A percentile compares a stretch with the other conserved stretches of the same genome.
These are phyloP conservation scores for Plectosphaerella plurivora DNA, from an alignment of 2,329 filamentous ascomycete genomes.

Conservation along the genomic window DNA sequence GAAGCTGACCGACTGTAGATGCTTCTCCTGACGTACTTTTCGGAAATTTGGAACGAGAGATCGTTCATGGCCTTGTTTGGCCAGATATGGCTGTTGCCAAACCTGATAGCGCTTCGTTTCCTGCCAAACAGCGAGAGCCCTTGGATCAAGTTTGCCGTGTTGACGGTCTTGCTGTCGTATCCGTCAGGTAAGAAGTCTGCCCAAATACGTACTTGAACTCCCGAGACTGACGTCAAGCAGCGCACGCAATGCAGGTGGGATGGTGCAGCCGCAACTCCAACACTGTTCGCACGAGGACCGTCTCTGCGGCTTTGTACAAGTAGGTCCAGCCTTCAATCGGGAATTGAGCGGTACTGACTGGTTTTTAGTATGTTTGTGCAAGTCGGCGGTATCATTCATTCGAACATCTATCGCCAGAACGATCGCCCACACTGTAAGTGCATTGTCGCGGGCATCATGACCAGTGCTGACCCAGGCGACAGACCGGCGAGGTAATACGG, in stretches of 20 bases:
- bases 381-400: conserved; percentile 34
- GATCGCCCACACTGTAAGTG: conserved; percentile 38
- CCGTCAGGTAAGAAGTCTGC: conserved; percentile 18
- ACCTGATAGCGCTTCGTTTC: conserved; percentile 39
- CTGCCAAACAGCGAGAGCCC: conserved; percentile 24
- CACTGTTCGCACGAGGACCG: conserved; percentile 55
- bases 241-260: conserved; percentile 51
- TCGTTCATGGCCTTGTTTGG: conserved; percentile 34
- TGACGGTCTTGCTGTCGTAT: conserved; percentile 34
- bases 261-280: conserved; percentile 59
- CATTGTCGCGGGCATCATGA: no score
- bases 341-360: neutral
- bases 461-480: neutral
- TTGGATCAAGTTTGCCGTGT: conserved; percentile 43
- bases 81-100: conserved; percentile 48
- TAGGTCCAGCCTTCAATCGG: conserved; percentile 18
- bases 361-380: conserved; percentile 56
- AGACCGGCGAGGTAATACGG: conserved; percentile 33
- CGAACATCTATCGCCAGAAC: conserved; percentile 31
- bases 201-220: neutral
- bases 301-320: conserved; percentile 60
- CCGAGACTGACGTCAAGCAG: conserved; percentile 5
- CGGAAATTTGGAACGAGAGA: conserved; percentile 36
- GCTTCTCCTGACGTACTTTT: conserved; percentile 39
- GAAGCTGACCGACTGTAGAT: conserved; percentile 20